phyloP scores from a whole-genome alignment of 495 filamentous ascomycete species.

The Pyrenula massariospora region DNA sequence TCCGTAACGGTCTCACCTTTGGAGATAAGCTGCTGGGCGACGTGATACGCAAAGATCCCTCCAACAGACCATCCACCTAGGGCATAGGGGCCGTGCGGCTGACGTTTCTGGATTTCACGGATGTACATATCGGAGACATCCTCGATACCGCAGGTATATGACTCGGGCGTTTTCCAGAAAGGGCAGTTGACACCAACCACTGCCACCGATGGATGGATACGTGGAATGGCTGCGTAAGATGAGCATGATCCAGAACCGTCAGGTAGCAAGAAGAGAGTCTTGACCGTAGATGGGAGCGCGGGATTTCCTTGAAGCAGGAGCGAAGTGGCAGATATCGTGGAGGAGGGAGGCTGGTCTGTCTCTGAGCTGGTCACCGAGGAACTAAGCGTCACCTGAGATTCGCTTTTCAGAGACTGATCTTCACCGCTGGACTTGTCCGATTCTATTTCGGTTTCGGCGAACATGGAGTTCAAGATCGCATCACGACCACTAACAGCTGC shows the following conservation, averaged over 20 bases:
- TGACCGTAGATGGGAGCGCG: slow-evolving; percentile 42
- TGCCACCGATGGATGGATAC: slow-evolving; percentile 26
- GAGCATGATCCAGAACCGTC: slow-evolving; percentile 64
- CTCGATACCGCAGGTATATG: slow-evolving; percentile 13
- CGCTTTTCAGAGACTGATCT: too few relatives aligned
- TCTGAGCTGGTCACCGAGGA: too few relatives aligned
- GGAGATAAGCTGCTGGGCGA: slow-evolving; percentile 17
- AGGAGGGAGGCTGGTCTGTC: too few relatives aligned
- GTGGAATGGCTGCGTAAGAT: slow-evolving; percentile 45
- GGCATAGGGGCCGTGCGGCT: slow-evolving; percentile 55
- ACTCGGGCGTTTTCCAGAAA: slow-evolving; percentile 43
- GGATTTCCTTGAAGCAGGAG: slow-evolving; percentile 44
- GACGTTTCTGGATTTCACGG: slow-evolving; percentile 48
- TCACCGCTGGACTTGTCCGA: too few relatives aligned
- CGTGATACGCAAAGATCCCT: slow-evolving; percentile 32
- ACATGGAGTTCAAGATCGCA: too few relatives aligned
- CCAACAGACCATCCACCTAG: slow-evolving; percentile 47
- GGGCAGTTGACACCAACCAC: slow-evolving; percentile 56
- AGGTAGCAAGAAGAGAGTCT: slow-evolving; percentile 61
- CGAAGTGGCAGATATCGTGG: too few relatives aligned
- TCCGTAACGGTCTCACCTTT: slow-evolving; percentile 15
- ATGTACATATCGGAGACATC: slow-evolving; percentile 44
- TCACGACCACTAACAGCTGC: too few relatives aligned
- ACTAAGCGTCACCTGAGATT: too few relatives aligned
- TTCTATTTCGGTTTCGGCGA: too few relatives aligned